A percentile compares a stretch with the other conserved stretches of the same genome.
Evolutionary conservation across 208 protist species (phyloP).

Genomic region (Tritrichomonas musculus): DNA sequence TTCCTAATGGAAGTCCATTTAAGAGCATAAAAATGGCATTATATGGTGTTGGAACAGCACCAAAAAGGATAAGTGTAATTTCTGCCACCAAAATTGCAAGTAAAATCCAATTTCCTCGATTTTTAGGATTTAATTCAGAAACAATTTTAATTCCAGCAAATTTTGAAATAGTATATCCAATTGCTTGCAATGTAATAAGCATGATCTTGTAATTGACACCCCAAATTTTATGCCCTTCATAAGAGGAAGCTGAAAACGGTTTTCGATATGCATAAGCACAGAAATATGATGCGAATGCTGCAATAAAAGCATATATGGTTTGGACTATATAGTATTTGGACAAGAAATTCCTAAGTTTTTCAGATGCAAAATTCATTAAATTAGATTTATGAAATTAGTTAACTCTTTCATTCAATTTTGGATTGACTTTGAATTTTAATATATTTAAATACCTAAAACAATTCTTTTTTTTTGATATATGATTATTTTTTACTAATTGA

Average conservation of each 20-base stretch:
- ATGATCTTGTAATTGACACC: neutral
- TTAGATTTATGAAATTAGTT: too few relatives aligned
- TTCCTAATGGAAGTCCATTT: neutral
- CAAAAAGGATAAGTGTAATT: neutral
- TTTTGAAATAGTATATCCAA: neutral
- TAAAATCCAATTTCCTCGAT: neutral
- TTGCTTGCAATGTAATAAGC: neutral
- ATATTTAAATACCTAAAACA: too few relatives aligned
- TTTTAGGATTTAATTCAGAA: neutral
- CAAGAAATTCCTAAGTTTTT: too few relatives aligned
- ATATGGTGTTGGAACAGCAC: neutral
- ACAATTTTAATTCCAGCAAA: neutral
- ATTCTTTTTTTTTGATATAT: too few relatives aligned
- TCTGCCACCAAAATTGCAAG: neutral
- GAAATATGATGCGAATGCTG: neutral
- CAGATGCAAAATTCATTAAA: too few relatives aligned
- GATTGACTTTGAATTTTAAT: too few relatives aligned
- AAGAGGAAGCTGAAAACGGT: neutral
- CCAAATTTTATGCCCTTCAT: neutral
- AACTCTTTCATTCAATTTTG: too few relatives aligned
- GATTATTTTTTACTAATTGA: too few relatives aligned
- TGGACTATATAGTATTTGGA: too few relatives aligned
- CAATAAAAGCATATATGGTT: neutral
- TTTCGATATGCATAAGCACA: neutral
- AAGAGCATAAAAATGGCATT: neutral